A percentile compares a stretch with the other conserved stretches of the same genome.
phyloP scores from a whole-genome alignment of 78 protist genomes.

The Salpingoeca rosetta region DNA sequence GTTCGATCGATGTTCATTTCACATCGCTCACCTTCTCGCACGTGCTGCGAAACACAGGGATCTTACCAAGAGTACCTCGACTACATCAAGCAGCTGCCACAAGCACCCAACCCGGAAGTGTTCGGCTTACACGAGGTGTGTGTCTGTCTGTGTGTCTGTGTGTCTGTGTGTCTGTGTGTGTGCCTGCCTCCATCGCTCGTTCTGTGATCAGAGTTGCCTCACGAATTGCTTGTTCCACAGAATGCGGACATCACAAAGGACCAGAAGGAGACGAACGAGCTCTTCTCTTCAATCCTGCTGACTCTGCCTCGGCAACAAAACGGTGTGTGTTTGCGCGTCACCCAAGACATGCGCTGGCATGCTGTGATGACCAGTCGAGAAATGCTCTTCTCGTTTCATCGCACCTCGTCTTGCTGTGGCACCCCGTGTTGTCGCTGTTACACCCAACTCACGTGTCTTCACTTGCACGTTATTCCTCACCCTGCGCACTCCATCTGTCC shows the following conservation, averaged over 20 bases:
- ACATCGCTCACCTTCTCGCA: too few relatives aligned
- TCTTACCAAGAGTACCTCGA: constrained; percentile 12
- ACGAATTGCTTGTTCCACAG: neutral
- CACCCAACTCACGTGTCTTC: too few relatives aligned
- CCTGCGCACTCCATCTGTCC: too few relatives aligned
- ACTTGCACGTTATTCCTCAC: too few relatives aligned
- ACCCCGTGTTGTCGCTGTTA: too few relatives aligned
- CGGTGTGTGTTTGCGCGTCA: too few relatives aligned
- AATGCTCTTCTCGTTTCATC: too few relatives aligned
- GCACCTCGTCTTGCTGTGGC: too few relatives aligned
- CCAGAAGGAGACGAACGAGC: constrained; percentile 7
- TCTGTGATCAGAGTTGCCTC: neutral
- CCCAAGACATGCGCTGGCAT: too few relatives aligned
- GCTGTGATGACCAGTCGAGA: too few relatives aligned
- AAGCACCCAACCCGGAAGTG: constrained; percentile 57
- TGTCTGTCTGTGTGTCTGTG: neutral
- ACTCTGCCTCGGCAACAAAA: constrained; percentile 20
- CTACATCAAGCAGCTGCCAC: constrained; percentile 51
- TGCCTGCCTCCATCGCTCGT: neutral
- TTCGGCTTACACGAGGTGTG: constrained; percentile 75
- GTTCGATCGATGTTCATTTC: neutral
- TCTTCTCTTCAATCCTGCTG: constrained; percentile 45
- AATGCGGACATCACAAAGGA: constrained; percentile 79
- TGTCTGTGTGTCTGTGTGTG: neutral
- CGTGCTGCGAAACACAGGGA: too few relatives aligned